Conservation (phyloP, 768 basidiomycete species). For the Tremella fuciformis region DNA sequence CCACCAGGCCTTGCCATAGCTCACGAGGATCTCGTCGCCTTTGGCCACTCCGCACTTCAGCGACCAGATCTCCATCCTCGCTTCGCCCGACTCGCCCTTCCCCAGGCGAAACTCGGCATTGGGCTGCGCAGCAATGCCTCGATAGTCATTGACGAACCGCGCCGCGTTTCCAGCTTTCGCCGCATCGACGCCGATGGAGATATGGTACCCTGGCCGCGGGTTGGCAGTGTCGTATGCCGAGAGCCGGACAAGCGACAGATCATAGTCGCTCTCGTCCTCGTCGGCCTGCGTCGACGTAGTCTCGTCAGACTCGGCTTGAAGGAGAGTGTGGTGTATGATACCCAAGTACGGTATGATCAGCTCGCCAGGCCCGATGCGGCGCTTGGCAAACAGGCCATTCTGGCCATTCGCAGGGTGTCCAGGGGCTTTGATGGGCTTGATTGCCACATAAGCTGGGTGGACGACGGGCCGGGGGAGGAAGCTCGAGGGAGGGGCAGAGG, state of each 20-base stretch:
- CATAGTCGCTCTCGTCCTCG: conserved; percentile 63
- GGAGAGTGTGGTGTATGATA: conserved; percentile 71
- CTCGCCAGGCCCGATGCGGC: conserved; percentile 64
- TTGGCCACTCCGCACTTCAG: conserved; percentile 61
- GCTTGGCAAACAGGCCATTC: conserved; percentile 72
- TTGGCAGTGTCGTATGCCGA: conserved; percentile 30
- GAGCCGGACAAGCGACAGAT: conserved; percentile 62
- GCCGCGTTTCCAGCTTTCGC: conserved; percentile 75
- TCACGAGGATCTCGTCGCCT: conserved; percentile 80
- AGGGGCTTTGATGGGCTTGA: conserved; percentile 58
- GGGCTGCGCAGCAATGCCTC: conserved; percentile 59
- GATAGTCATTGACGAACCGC: conserved; percentile 85
- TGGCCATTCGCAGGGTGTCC: conserved; percentile 76
- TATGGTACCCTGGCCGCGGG: conserved; percentile 30
- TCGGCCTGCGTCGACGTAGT: conserved; percentile 49
- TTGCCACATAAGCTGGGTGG: conserved; percentile 55
- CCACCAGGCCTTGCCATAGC: conserved; percentile 89
- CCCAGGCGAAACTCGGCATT: conserved; percentile 48
- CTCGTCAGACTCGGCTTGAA: conserved; percentile 55
- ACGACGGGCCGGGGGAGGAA: conserved; percentile 20
- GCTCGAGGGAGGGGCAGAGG: conserved; percentile 8
- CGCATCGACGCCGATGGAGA: conserved; percentile 74
- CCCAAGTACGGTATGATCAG: conserved; percentile 79
- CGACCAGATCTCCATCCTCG: conserved; percentile 68
- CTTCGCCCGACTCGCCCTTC: conserved; percentile 57